phyloP scores from a whole-genome alignment of 352 stramenopile genomes.

The Globisporangium irregulare region DNA sequence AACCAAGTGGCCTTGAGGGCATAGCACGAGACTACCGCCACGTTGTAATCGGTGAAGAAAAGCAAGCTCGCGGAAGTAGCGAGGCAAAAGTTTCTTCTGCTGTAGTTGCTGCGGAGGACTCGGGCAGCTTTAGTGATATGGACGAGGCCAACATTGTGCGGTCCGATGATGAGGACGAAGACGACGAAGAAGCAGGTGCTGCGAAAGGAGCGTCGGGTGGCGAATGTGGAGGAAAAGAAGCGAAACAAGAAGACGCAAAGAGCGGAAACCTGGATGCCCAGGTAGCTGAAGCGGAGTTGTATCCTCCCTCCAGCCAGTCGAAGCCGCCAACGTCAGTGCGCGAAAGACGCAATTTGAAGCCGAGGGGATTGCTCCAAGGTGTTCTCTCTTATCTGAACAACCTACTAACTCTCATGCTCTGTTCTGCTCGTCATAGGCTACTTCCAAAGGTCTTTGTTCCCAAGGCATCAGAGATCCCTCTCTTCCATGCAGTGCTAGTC shows the following conservation, averaged over 20 bases:
- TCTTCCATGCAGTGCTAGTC: conserved; percentile 37
- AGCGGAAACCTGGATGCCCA: background rate
- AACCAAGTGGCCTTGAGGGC: background rate
- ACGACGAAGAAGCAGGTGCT: background rate
- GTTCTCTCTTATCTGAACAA: background rate
- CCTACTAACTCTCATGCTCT: background rate
- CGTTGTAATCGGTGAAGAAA: background rate
- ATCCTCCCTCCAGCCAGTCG: background rate
- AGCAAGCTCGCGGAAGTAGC: background rate
- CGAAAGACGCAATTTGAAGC: background rate
- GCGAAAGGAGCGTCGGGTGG: background rate
- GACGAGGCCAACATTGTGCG: conserved; percentile 4
- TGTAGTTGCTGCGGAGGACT: background rate
- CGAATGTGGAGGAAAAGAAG: background rate
- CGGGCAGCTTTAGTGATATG: conserved; percentile 10
- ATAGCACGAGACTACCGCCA: background rate
- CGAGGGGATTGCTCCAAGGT: background rate
- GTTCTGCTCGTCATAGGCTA: background rate
- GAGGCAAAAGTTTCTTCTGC: background rate
- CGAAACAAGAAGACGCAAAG: background rate
- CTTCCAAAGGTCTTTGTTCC: conserved; percentile 36
- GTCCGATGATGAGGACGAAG: conserved; percentile 5
- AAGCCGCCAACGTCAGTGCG: background rate
- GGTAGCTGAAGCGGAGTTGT: conserved; percentile 6
- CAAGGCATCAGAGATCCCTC: conserved; percentile 29